Conservation (phyloP, 495 filamentous ascomycete species). For the Cairneyella variabilis region DNA sequence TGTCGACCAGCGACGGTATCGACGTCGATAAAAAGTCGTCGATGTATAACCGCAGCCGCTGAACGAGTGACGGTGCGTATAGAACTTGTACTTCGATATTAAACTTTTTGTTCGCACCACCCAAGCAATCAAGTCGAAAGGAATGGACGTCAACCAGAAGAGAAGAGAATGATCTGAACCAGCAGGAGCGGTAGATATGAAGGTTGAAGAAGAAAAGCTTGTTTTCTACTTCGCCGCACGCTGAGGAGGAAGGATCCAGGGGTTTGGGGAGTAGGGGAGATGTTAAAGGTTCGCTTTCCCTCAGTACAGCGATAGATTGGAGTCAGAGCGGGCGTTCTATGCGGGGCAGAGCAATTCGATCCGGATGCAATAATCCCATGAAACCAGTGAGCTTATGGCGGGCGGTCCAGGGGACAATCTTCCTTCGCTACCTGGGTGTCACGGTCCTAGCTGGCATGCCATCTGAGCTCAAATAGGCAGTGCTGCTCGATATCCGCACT, state of each 20-base stretch:
- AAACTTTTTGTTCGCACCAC: conserved; percentile 12
- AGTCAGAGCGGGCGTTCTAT: conserved; percentile 12
- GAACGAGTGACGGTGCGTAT: conserved; percentile 16
- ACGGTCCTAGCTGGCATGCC: conserved; percentile 16
- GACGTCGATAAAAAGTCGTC: conserved; percentile 19
- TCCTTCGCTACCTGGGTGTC: conserved; percentile 10
- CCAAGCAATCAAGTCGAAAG: conserved; percentile 14
- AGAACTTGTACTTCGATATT: conserved; percentile 6
- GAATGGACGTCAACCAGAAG: conserved; percentile 28
- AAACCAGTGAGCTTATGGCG: conserved; percentile 14
- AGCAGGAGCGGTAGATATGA: conserved; percentile 45
- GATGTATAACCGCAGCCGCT: conserved; percentile 7
- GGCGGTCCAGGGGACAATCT: neutral
- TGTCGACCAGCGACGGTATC: conserved; percentile 44
- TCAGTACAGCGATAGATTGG: conserved; percentile 3
- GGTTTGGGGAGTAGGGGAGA: conserved; percentile 11
- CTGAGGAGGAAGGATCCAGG: conserved; percentile 11
- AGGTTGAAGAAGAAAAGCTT: conserved; percentile 38
- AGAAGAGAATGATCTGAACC: conserved; percentile 56
- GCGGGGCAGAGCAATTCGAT: conserved; percentile 15
- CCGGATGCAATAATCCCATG: conserved; percentile 20
- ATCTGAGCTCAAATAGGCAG: conserved; percentile 19
- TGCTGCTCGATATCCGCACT: neutral
- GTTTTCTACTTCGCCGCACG: conserved; percentile 19
- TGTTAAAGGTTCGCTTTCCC: conserved; percentile 6